Conservation (phyloP, 495 filamentous ascomycete species). For the Aspergillus ellipticus region DNA sequence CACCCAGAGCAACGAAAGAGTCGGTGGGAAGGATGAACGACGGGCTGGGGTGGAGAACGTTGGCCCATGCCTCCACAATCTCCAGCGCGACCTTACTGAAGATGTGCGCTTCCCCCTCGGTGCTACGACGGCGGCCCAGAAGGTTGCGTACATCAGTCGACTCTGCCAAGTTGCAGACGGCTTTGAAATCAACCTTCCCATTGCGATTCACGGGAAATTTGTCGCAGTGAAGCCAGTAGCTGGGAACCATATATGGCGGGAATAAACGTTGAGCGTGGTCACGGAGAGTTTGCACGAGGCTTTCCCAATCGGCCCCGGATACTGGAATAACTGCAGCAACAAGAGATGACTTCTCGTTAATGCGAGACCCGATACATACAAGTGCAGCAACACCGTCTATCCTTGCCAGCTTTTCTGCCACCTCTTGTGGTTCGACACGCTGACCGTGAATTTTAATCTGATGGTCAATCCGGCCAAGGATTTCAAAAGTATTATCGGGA, state of each 20-base stretch:
- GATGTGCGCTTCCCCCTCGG: not conserved
- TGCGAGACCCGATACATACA: not conserved
- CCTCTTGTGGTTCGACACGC: constrained; percentile 35
- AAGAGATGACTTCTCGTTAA: not conserved
- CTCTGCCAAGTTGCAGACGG: constrained; percentile 2
- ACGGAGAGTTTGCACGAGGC: constrained; percentile 4
- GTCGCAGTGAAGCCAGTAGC: constrained; percentile 14
- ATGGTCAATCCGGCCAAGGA: constrained; percentile 37
- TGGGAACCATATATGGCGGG: constrained; percentile 22
- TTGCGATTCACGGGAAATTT: constrained; percentile 16
- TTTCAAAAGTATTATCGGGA: constrained; percentile 30
- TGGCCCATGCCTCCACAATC: constrained; percentile 31
- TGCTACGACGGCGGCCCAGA: not conserved
- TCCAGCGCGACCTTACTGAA: constrained; percentile 8
- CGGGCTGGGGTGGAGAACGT: constrained; percentile 29
- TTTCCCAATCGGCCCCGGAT: not conserved
- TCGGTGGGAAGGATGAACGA: constrained; percentile 34
- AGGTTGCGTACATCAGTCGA: not conserved
- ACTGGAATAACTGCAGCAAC: constrained; percentile 18
- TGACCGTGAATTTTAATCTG: constrained; percentile 48
- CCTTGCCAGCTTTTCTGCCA: not conserved
- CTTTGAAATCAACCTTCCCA: constrained; percentile 17
- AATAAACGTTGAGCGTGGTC: constrained; percentile 8
- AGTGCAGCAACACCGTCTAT: not conserved
- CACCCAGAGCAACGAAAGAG: constrained; percentile 50